phyloP scores from a whole-genome alignment of 1,139 yeast species.

The Suhomyces chickasaworum region DNA sequence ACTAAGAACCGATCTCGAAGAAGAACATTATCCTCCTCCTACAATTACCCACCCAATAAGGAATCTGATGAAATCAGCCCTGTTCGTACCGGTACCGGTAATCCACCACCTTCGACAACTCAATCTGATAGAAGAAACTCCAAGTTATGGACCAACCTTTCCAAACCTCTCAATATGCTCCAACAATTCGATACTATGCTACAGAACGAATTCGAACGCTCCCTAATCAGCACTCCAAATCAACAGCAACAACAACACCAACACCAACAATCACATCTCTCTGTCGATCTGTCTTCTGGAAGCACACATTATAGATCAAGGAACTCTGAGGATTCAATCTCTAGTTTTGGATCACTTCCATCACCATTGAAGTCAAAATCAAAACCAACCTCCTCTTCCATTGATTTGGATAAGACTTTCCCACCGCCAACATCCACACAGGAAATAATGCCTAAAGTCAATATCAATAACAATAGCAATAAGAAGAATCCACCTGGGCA shows the following conservation, averaged over 20 bases:
- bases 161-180: constrained; percentile 62
- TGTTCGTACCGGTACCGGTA: constrained; percentile 2
- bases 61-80: constrained; percentile 4
- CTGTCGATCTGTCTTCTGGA: constrained; percentile 10
- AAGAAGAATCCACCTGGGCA: not conserved
- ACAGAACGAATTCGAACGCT: constrained; percentile 66
- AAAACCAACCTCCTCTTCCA: constrained; percentile 6
- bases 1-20: constrained; percentile 29
- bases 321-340: constrained; percentile 31
- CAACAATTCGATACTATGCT: constrained; percentile 71
- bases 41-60: constrained; percentile 7
- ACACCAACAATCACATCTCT: constrained; percentile 6
- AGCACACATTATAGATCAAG: constrained; percentile 21
- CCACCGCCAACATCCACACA: constrained; percentile 5
- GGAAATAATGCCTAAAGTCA: constrained; percentile 1
- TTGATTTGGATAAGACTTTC: constrained; percentile 11
- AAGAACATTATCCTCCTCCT: constrained; percentile 23
- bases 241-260: constrained; percentile 8
- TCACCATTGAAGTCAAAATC: constrained; percentile 33
- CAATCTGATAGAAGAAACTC: constrained; percentile 21
- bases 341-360: constrained; percentile 27
- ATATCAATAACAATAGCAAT: no score
- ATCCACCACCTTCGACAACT: not conserved
- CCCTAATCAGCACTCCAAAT: constrained; percentile 24
- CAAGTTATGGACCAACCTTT: constrained; percentile 41